phyloP scores from a whole-genome alignment of 768 basidiomycete species.

The Lactarius deliciosus region DNA sequence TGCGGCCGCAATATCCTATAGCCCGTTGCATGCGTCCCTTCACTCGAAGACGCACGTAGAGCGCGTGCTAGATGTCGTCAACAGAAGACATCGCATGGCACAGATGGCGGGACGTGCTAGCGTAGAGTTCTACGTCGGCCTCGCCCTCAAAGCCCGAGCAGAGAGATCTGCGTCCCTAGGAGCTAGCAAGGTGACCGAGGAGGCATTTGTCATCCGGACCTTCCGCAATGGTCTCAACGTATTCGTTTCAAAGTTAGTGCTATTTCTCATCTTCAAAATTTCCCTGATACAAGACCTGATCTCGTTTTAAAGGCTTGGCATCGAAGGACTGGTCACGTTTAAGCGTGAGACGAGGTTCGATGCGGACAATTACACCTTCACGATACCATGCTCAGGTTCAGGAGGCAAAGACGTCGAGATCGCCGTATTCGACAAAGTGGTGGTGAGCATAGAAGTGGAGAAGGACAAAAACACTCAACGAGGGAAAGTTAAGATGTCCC shows the following conservation, averaged over 20 bases:
- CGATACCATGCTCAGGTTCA: constrained; percentile 49
- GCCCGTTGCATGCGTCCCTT: constrained; percentile 79
- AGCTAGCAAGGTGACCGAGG: constrained; percentile 55
- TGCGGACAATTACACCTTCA: constrained; percentile 84
- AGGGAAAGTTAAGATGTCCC: constrained; percentile 83
- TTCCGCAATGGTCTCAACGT: constrained; percentile 97
- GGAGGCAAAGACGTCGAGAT: constrained; percentile 53
- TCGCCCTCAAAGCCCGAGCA: constrained; percentile 77
- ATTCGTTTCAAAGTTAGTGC: constrained; percentile 85
- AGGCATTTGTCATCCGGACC: constrained; percentile 90
- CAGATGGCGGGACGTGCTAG: constrained; percentile 97
- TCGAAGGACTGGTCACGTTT: constrained; percentile 94
- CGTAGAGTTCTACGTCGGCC: constrained; percentile 95
- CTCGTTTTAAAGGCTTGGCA: constrained; percentile 62
- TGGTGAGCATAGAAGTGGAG: constrained; percentile 87
- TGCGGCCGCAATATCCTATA: constrained; percentile 81
- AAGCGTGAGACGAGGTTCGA: constrained; percentile 88
- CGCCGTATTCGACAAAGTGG: constrained; percentile 91
- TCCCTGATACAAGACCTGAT: constrained; percentile 1
- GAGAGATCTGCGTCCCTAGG: constrained; percentile 39
- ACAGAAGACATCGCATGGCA: constrained; percentile 90
- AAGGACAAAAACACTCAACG: constrained; percentile 94
- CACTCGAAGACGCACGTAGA: constrained; percentile 91
- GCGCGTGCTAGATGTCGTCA: constrained; percentile 80
- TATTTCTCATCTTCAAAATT: not conserved